Conservation (phyloP, 129 eudicot species). For the Silybum marianum region DNA sequence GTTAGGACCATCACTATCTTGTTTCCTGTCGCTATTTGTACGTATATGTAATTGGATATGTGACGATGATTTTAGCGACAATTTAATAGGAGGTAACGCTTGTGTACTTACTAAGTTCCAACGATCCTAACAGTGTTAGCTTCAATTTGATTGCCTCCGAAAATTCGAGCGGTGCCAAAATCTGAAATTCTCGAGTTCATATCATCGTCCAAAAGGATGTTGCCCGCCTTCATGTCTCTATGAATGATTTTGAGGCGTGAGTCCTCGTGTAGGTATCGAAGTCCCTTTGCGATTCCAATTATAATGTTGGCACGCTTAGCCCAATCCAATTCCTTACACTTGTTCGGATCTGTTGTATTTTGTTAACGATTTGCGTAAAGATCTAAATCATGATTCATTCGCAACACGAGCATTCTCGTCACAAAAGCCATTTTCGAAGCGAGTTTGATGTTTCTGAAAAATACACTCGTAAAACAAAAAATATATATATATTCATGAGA, state of each 20-base stretch:
- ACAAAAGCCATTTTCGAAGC: neutral
- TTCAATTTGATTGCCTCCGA: constrained; percentile 36
- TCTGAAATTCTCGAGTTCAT: constrained; percentile 59
- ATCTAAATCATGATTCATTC: neutral
- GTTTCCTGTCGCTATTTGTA: neutral
- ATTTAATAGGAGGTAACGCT: neutral
- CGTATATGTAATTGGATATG: neutral
- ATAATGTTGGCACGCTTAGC: constrained; percentile 46
- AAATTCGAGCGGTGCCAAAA: constrained; percentile 57
- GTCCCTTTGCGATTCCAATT: constrained; percentile 53
- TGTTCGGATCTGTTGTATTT: constrained; percentile 37
- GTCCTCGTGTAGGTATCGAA: constrained; percentile 61
- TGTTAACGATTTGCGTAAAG: neutral
- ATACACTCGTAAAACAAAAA: neutral
- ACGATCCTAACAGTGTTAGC: constrained; percentile 46
- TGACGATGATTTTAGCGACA: neutral
- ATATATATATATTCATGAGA: too few species aligned
- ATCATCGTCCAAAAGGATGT: constrained; percentile 43
- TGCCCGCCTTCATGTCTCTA: constrained; percentile 47
- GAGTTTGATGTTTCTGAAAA: neutral
- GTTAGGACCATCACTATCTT: neutral
- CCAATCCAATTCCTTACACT: constrained; percentile 43
- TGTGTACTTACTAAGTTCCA: constrained; percentile 51
- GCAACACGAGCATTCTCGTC: neutral
- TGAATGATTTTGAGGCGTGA: constrained; percentile 52